Conservation (phyloP, 768 basidiomycete species). For the Auricularia auricula-judae region DNA sequence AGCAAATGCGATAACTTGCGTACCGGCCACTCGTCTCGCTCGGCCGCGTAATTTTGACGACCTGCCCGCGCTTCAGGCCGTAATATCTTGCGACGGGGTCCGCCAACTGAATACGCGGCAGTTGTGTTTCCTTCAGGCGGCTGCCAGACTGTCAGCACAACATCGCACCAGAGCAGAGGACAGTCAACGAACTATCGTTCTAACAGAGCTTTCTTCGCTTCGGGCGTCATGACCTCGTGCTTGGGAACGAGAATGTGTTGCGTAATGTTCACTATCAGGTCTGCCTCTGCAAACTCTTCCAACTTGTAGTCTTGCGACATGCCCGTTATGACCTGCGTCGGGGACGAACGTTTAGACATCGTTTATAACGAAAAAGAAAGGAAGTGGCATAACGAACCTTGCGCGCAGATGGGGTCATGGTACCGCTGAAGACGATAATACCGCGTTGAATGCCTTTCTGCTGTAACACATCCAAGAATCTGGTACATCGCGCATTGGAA, state of each 20-base stretch:
- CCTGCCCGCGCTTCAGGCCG: conserved; percentile 88
- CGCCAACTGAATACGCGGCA: conserved; percentile 90
- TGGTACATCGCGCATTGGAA: conserved; percentile 19
- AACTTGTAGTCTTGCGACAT: conserved; percentile 80
- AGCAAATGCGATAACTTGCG: conserved; percentile 86
- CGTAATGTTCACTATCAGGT: conserved; percentile 94
- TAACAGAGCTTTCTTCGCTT: conserved; percentile 79
- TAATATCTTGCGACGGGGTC: conserved; percentile 99
- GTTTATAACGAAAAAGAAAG: not conserved
- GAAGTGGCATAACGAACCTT: conserved; percentile 44
- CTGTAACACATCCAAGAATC: conserved; percentile 82
- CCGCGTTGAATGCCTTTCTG: conserved; percentile 84
- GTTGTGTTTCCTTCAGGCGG: conserved; percentile 93
- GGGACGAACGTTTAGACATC: conserved; percentile 5
- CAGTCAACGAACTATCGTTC: conserved; percentile 75
- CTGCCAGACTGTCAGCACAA: conserved; percentile 29
- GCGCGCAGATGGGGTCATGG: conserved; percentile 93
- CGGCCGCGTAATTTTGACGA: conserved; percentile 95
- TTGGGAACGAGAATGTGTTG: conserved; percentile 90
- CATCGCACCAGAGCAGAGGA: conserved; percentile 2
- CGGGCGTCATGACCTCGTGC: conserved; percentile 75
- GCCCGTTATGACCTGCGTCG: conserved; percentile 72
- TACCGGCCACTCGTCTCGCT: conserved; percentile 95
- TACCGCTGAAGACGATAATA: conserved; percentile 90
- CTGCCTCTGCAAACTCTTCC: conserved; percentile 94